Percentiles rank a stretch among this genome's conserved stretches.
These are phyloP conservation scores for Ambrosiella beaveri DNA, from an alignment of 2,329 filamentous ascomycete species.

Conservation along the genomic window DNA sequence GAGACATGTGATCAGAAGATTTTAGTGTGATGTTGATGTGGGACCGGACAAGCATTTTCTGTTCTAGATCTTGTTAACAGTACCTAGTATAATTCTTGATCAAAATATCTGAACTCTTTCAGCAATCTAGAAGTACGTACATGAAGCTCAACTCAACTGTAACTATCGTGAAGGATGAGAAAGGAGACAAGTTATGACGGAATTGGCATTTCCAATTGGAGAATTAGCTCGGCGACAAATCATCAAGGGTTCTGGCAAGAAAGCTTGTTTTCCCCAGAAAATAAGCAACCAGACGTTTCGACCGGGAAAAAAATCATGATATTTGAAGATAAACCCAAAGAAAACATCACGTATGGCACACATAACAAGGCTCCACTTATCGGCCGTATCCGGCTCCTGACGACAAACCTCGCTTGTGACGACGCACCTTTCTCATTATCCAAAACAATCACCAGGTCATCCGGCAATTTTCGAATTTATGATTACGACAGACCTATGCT, in stretches of 20 bases:
- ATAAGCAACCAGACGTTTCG: background rate
- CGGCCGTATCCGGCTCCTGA: background rate
- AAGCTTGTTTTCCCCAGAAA: too few relatives aligned
- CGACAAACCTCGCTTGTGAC: background rate
- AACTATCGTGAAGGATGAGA: background rate
- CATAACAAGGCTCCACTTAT: background rate
- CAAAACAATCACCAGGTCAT: background rate
- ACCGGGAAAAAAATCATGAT: background rate
- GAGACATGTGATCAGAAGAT: too few relatives aligned
- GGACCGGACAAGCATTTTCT: too few relatives aligned
- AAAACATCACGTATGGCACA: background rate
- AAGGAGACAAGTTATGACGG: background rate
- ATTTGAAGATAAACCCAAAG: background rate
- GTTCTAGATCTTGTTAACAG: too few relatives aligned
- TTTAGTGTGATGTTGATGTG: too few relatives aligned
- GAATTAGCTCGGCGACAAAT: background rate
- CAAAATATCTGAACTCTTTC: too few relatives aligned
- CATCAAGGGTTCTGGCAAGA: background rate
- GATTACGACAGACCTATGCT: background rate
- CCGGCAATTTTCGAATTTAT: background rate
- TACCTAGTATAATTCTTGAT: too few relatives aligned
- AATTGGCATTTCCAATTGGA: background rate
- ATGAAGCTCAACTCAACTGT: too few relatives aligned
- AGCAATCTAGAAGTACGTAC: too few relatives aligned
- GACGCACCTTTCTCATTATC: background rate